These are phyloP conservation scores for Rhizoctonia solani DNA, from an alignment of 1,284 basidiomycete species.

Conservation along the genomic window DNA sequence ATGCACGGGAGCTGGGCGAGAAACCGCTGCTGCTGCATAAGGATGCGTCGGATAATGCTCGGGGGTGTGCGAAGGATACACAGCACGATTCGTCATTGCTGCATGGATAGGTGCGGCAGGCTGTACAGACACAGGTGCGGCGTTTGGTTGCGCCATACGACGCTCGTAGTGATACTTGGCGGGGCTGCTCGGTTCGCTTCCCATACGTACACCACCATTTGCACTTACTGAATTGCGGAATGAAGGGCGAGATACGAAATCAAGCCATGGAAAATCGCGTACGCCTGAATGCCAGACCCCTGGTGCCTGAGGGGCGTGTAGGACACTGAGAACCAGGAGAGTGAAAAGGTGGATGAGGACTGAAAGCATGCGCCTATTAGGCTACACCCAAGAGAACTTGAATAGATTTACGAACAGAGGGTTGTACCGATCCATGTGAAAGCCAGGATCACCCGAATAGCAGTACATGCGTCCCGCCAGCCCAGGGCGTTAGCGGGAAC, in stretches of 20 bases:
- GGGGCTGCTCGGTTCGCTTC: constrained; percentile 29
- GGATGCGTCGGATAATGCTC: constrained; percentile 8
- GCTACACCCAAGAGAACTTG: not conserved
- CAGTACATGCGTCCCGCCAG: constrained; percentile 19
- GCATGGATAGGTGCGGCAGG: constrained; percentile 24
- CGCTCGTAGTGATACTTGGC: constrained; percentile 32
- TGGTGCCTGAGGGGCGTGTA: constrained; percentile 22
- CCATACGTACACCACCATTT: constrained; percentile 26
- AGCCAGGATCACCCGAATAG: constrained; percentile 21
- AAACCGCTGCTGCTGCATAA: constrained; percentile 6
- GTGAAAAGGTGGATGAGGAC: constrained; percentile 29
- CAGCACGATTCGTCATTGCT: constrained; percentile 15
- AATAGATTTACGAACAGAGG: not conserved
- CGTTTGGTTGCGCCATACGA: not conserved
- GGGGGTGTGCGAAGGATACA: not conserved
- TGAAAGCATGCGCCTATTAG: not conserved
- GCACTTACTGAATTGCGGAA: constrained; percentile 32
- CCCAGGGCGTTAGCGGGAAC: not conserved
- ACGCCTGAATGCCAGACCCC: constrained; percentile 29
- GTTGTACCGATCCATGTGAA: constrained; percentile 26
- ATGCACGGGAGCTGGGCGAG: constrained; percentile 5
- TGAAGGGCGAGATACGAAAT: constrained; percentile 20
- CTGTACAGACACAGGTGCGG: constrained; percentile 24
- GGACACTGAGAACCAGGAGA: constrained; percentile 17
- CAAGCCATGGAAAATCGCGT: constrained; percentile 29